phyloP scores from a whole-genome alignment of 805 yeast genomes.

The Kuraishia hungarica region DNA sequence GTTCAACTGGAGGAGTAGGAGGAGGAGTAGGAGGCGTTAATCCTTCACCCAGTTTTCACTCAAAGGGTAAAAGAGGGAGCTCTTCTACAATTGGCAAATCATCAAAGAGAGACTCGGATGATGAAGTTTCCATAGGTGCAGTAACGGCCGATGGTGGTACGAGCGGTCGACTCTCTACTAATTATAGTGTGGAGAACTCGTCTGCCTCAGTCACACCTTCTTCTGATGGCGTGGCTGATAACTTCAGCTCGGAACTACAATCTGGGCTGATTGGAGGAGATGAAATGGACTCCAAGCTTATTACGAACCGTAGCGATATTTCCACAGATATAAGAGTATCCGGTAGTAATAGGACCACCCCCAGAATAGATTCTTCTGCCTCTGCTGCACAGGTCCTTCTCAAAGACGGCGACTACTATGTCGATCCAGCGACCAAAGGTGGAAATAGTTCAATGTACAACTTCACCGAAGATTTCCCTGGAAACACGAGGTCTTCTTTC shows the following conservation, averaged over 20 bases:
- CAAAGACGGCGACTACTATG: not conserved
- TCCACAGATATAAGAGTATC: constrained; percentile 6
- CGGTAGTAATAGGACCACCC: constrained; percentile 1
- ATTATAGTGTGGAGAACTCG: constrained; percentile 11
- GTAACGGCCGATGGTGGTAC: not conserved
- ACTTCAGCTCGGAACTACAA: constrained; percentile 8
- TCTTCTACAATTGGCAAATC: not conserved
- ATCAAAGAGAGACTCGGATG: not conserved
- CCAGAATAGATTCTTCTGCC: not conserved
- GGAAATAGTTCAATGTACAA: not conserved
- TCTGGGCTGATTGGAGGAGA: not conserved
- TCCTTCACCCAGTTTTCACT: too few species aligned
- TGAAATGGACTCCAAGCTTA: not conserved
- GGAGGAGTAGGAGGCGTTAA: too few species aligned
- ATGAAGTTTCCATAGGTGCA: not conserved
- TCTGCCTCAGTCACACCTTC: constrained; percentile 17
- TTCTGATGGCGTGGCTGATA: constrained; percentile 9
- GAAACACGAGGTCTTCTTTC: not conserved
- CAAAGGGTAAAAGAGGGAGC: not conserved
- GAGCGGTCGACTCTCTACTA: constrained; percentile 6
- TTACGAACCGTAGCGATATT: constrained; percentile 5
- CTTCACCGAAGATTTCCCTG: not conserved
- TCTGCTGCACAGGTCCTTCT: not conserved
- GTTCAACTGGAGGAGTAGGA: not conserved
- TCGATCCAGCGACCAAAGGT: not conserved